phyloP scores from a whole-genome alignment of 106 monocot species.

The Xerophyta viscosa region DNA sequence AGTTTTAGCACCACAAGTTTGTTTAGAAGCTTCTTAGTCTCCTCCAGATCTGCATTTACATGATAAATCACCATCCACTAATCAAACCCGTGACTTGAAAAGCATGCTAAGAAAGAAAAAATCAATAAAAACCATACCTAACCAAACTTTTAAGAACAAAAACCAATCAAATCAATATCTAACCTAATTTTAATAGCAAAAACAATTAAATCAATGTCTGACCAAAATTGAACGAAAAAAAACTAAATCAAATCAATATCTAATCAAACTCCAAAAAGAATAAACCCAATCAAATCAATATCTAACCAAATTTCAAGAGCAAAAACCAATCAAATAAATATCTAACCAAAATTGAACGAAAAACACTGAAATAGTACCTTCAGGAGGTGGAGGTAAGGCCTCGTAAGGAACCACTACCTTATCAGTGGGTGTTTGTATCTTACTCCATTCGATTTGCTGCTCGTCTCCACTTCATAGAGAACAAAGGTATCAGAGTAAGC shows the following conservation, averaged over 20 bases:
- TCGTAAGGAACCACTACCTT: conserved; percentile 82
- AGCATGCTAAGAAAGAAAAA: no score
- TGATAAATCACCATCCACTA: conserved; percentile 1
- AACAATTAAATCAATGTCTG: no score
- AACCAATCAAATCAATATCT: no score
- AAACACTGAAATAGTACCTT: conserved; percentile 27
- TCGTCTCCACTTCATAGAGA: conserved; percentile 14
- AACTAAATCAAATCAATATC: not conserved
- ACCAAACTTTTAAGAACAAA: no score
- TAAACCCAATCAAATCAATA: no score
- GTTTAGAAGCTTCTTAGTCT: conserved; percentile 74
- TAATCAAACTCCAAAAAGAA: no score
- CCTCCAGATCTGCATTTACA: conserved; percentile 39
- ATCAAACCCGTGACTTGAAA: no score
- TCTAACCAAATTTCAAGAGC: no score
- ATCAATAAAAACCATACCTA: no score
- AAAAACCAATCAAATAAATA: not conserved
- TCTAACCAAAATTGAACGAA: no score
- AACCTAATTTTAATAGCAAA: no score
- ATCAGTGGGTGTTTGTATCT: conserved; percentile 86
- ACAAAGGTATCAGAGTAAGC: not conserved
- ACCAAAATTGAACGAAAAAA: not conserved
- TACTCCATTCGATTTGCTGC: conserved; percentile 80
- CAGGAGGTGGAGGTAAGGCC: conserved; percentile 43
- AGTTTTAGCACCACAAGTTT: conserved; percentile 92